Percentiles rank a stretch among this genome's conserved stretches.
Evolutionary conservation across 495 filamentous ascomycete genomes (phyloP).

Genomic region (Penicillium parvum): DNA sequence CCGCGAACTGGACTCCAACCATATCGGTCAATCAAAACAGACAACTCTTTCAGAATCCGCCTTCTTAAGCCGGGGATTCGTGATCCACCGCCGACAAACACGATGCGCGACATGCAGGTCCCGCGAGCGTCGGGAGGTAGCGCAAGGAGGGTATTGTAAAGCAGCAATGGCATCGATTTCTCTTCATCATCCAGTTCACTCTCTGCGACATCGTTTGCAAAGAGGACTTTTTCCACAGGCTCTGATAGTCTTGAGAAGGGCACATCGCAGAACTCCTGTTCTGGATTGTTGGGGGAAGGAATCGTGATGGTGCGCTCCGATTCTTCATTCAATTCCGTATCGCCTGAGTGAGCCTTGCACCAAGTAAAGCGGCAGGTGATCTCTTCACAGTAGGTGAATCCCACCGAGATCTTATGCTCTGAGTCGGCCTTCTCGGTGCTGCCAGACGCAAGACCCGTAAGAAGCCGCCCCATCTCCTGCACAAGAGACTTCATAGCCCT

Average conservation of each 20-base stretch:
- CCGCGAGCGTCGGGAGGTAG: constrained; percentile 78
- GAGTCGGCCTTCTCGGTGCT: constrained; percentile 7
- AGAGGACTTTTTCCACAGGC: constrained; percentile 72
- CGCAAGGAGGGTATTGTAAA: constrained; percentile 69
- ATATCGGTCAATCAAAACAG: constrained; percentile 51
- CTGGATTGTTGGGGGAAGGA: constrained; percentile 41
- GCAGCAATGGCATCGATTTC: constrained; percentile 63
- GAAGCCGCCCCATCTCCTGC: constrained; percentile 62
- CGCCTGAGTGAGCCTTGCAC: constrained; percentile 50
- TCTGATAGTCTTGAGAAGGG: constrained; percentile 65
- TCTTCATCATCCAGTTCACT: constrained; percentile 80
- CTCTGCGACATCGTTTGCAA: constrained; percentile 49
- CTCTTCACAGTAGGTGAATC: constrained; percentile 77
- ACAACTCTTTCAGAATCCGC: constrained; percentile 75
- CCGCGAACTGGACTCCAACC: constrained; percentile 77
- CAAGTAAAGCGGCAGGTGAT: constrained; percentile 68
- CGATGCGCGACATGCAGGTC: constrained; percentile 83
- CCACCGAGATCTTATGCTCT: constrained; percentile 38
- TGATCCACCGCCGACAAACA: constrained; percentile 80
- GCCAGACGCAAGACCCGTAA: constrained; percentile 40
- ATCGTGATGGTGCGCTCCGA: constrained; percentile 29
- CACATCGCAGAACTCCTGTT: constrained; percentile 42
- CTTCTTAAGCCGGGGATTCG: constrained; percentile 74
- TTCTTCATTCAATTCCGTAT: neutral
- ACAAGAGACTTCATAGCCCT: constrained; percentile 68